Base-by-base conservation (phyloP, 108 stramenopile species). In the Fistulifera solaris region DNA sequence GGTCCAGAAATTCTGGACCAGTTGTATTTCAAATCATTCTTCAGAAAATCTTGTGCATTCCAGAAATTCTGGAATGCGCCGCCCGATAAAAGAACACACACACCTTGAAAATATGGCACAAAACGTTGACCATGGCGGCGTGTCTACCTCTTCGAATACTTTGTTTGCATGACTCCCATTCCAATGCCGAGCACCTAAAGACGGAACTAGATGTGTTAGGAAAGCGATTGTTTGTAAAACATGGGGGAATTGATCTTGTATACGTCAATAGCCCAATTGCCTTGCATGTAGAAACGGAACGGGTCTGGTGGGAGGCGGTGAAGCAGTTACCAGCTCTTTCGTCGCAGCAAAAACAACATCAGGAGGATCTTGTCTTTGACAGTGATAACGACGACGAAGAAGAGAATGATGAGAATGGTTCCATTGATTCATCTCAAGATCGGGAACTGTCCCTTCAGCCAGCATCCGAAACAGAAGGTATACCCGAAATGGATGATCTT, bases 191-290 rank as follows among this genome's bases (percentile, higher is more conserved):
- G 6, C 65, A 68, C 27, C 55, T 93, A 24, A 67, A 68, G 52
- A 10, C 46, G 13, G 15, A 64, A 41, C 44, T 88, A n/a, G 46
- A 61, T 24, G 22, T 54, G 26, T 56, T 93, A 13, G 85, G 79
- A 42, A 60, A 83, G 39, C 71, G 83, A 17, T 58, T 93, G 27
- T 80, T 77, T 64, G 42, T 71, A 15, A 72, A 76, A 17, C 80
- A 93, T 42, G 31, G 31, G 6, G 73, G 67, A 0, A 93, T 93
- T 58, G 91, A 93, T 57, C 58, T 93, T 4, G 84, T 80, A 22
- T 93, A 81, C 50, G 59, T 86, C 38, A 83, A 93, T 52, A 58
- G 52, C 43, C 91, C 91, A 6, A 50, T 88, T 42, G 28, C 75
- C 7, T 51, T 61, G 17, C 19, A 54, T 0, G 41, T 48, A 14